Base-by-base conservation (phyloP, 1,284 basidiomycete species). In the Pholiota adiposa region DNA sequence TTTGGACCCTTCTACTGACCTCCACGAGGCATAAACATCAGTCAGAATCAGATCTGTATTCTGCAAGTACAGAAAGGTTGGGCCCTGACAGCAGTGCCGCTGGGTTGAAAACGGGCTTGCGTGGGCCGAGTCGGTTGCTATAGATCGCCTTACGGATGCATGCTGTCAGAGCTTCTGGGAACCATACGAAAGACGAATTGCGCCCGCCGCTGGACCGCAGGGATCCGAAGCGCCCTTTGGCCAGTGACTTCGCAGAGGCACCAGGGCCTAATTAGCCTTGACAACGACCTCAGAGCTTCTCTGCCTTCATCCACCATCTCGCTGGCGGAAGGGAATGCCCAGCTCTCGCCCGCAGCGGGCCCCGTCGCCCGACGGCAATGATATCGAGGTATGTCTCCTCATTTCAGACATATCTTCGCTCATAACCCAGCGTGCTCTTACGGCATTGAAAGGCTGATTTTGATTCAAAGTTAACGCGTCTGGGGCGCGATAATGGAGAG, bases 341-440 rank as follows among this genome's bases (percentile, higher is more conserved):
- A 27, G 11, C 18, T 36, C 57, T 25, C 41, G 43, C 41, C 27
- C 18, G 33, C 56, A 53, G 57, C 57, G 31, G 25, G 9, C 50
- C 21, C 36, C 38, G 48, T 34, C 51, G 16, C 44, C 51, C 8
- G 40, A 36, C 23, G 21, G 19, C 4, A 43, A 46, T 31, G 57
- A 59, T 19, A 54, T 59, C 33, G 57, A 59, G 57, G 57, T 59
- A 38, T 23, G 55, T 58, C 6, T 34, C 33, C 27, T 16, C 54
- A n/a, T 12, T 31, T 56, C 29, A 23, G 23, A 19, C 0, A 12
- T 36, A 8, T 7, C 29, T 41, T 12, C 29, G 40, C 44, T 53
- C 38, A 16, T 44, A 33, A 27, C 18, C 55, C 16, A 18, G 16
- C 36, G 4, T 52, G 33, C 21, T 34, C 18, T 56, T 50, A 43